phyloP scores from a whole-genome alignment of 208 protist species.

The Wallacemonas sp. region DNA sequence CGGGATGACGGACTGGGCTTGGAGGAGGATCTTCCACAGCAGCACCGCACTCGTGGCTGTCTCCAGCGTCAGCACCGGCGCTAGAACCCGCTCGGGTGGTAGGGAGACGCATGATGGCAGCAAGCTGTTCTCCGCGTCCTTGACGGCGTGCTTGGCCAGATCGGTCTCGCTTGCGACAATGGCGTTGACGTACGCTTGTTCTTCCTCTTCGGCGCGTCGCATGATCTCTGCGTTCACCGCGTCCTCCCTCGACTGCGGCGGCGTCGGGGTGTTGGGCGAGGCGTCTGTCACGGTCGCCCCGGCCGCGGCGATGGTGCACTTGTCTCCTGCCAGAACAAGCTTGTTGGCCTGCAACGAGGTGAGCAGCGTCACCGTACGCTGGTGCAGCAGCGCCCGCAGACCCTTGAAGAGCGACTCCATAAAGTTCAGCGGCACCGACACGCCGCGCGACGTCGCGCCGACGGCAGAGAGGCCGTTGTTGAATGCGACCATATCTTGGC shows the following conservation, averaged over 20 bases:
- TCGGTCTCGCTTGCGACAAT: constrained; percentile 28
- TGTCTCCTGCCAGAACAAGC: not conserved
- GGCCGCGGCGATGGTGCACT: not conserved
- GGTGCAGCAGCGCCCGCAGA: constrained; percentile 43
- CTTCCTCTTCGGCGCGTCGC: constrained; percentile 14
- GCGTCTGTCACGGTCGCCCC: too few species aligned
- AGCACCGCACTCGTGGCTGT: constrained; percentile 59
- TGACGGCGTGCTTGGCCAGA: constrained; percentile 19
- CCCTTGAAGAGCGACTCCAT: constrained; percentile 54
- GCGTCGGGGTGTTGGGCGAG: not conserved
- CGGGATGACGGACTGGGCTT: constrained; percentile 47
- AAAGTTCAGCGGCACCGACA: constrained; percentile 31
- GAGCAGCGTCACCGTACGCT: constrained; percentile 31
- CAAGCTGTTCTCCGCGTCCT: constrained; percentile 6
- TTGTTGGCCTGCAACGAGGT: constrained; percentile 3
- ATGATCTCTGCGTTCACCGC: not conserved
- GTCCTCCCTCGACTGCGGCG: not conserved
- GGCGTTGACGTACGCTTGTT: constrained; percentile 20
- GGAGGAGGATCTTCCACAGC: constrained; percentile 74
- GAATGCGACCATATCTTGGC: constrained; percentile 17
- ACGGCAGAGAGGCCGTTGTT: constrained; percentile 20
- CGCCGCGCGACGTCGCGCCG: constrained; percentile 11
- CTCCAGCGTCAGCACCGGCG: constrained; percentile 63
- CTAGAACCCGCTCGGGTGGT: constrained; percentile 51
- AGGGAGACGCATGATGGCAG: constrained; percentile 53